Percentiles rank a stretch among this genome's conserved stretches.
Evolutionary conservation across 805 yeast species (phyloP).

Genomic region (Martiniozyma abietophila): DNA sequence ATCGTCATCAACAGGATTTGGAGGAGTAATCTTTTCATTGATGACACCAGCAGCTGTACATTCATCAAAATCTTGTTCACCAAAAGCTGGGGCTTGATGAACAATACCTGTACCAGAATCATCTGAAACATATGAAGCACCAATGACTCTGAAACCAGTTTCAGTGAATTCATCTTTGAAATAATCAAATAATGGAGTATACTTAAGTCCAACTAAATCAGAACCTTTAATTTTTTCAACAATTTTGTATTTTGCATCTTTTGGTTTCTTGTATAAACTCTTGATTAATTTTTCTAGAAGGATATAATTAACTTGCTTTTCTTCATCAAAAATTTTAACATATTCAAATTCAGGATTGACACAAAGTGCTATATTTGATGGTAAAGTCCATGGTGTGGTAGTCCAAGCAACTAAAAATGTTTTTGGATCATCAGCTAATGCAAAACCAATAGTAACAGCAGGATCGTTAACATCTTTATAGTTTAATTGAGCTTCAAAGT

Average conservation of each 20-base stretch:
- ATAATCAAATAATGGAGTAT: conserved; percentile 76
- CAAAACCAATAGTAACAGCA: conserved; percentile 88
- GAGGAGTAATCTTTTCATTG: conserved; percentile 58
- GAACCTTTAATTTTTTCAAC: conserved; percentile 75
- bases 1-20: conserved; percentile 90
- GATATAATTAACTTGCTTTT: conserved; percentile 69
- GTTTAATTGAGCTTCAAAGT: conserved; percentile 97
- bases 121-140: conserved; percentile 75
- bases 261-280: conserved; percentile 89
- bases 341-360: conserved; percentile 89
- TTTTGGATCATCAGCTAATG: conserved; percentile 67
- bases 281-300: conserved; percentile 75
- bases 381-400: conserved; percentile 99
- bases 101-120: conserved; percentile 99
- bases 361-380: conserved; percentile 85
- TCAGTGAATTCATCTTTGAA: conserved; percentile 69
- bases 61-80: conserved; percentile 94
- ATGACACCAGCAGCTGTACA: conserved; percentile 72
- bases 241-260: conserved; percentile 74
- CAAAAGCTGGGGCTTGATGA: conserved; percentile 97
- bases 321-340: conserved; percentile 87
- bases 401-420: conserved; percentile 95
- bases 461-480: conserved; percentile 97
- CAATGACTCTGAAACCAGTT: conserved; percentile 72
- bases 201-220: conserved; percentile 69